Evolutionary conservation across 306 rosid genomes (phyloP).

Genomic region (Castanopsis chinensis): DNA sequence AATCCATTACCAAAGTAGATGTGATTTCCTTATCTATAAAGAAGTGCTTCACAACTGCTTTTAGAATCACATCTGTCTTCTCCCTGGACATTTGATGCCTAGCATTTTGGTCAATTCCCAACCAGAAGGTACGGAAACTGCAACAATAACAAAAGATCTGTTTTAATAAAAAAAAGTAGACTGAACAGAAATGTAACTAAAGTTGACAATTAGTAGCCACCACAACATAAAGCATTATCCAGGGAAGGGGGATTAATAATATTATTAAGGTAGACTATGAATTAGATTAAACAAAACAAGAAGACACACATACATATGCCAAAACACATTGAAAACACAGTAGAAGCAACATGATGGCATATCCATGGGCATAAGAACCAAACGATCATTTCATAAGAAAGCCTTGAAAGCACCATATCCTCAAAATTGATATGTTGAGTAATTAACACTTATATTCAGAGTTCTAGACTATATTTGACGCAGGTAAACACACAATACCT

Average conservation of each 20-base stretch:
- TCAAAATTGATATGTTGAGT: not conserved
- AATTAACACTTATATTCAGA: not conserved
- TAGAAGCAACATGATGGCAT: not conserved
- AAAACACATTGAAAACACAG: not conserved
- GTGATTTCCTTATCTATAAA: constrained; percentile 97
- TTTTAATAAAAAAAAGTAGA: constrained; percentile 13
- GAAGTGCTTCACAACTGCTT: constrained; percentile 88
- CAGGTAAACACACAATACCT: constrained; percentile 53
- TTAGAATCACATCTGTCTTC: constrained; percentile 78
- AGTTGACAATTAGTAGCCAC: not conserved
- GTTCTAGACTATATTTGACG: not conserved
- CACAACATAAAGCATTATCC: not conserved
- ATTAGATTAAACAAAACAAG: not conserved
- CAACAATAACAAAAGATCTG: constrained; percentile 20
- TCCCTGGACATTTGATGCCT: constrained; percentile 89
- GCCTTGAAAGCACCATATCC: not conserved
- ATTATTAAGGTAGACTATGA: not conserved
- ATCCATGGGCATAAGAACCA: not conserved
- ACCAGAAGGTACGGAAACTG: constrained; percentile 94
- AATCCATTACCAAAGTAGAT: constrained; percentile 97
- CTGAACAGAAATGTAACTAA: not conserved
- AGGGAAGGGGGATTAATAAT: not conserved
- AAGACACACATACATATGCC: not conserved
- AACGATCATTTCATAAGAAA: not conserved
- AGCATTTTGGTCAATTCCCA: constrained; percentile 82